Evolutionary conservation across 169 alveolate species (phyloP).

Genomic region (Eimeria falciformis): DNA sequence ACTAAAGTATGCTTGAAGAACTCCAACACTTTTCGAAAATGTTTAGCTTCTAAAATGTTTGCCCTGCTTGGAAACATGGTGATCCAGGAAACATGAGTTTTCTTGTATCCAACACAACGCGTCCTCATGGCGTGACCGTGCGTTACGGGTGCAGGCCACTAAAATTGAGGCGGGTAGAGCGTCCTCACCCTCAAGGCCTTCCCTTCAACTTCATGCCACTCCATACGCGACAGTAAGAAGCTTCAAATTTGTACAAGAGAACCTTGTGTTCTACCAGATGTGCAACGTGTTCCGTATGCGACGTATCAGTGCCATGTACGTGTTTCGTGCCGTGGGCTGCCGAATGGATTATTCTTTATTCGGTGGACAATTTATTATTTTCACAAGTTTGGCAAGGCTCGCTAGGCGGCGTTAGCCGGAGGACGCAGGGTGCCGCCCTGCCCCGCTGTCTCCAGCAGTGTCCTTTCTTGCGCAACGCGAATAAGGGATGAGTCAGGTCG

Average conservation of each 20-base stretch:
- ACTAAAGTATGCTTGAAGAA: too few species aligned
- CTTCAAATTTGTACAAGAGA: background rate
- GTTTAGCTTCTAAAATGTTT: too few species aligned
- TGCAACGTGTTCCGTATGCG: background rate
- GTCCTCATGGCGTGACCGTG: background rate
- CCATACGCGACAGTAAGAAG: constrained; percentile 50
- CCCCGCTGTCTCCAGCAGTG: background rate
- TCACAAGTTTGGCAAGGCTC: background rate
- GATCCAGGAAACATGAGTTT: too few species aligned
- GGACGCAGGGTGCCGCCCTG: background rate
- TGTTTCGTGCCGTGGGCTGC: background rate
- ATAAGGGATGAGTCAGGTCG: constrained; percentile 8
- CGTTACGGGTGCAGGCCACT: constrained; percentile 13
- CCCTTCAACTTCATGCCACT: constrained; percentile 24
- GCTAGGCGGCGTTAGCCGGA: background rate
- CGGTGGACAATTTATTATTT: background rate
- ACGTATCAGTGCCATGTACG: background rate
- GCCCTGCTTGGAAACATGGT: too few species aligned
- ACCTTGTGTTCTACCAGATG: background rate
- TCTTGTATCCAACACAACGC: too few species aligned
- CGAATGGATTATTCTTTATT: background rate
- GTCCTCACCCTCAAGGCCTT: background rate
- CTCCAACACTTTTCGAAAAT: too few species aligned
- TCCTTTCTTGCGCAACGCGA: background rate
- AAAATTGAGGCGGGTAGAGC: background rate